Evolutionary conservation across 768 basidiomycete species (phyloP), one percentile per base, ranked within the genome.

Genomic region (Suillus lakei): DNA sequence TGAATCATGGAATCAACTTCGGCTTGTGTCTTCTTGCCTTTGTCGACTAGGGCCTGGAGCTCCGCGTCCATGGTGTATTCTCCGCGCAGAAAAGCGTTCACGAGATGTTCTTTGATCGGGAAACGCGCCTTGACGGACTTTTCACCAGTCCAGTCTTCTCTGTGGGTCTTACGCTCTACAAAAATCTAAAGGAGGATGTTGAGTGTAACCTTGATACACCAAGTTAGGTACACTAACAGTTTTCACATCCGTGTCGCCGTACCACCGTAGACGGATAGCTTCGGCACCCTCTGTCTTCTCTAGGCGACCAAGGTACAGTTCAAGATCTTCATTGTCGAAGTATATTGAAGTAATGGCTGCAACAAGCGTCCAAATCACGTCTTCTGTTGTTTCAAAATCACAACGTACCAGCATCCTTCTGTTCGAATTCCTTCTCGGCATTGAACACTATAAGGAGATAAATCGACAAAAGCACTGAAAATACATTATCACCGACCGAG

Each of bases 271-370:
- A 54, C 98, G 94, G 64, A 99, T 86, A 18, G 98, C 98, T 77
- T 99, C 95, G 2, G 98, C 98, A 4, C 98, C 98, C 80, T 99
- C 98, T 0, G 96, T 98, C 84, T 99, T 99, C 78, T 99, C 98
- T 44, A 99, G 81, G 28, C 98, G 89, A 50, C 98, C 98, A 15
- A 99, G 90, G 72, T 99, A 99, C 6, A 99, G 84, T 63, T 99
- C 97, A 43, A 99, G 86, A 46, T 96, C 91, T 73, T 97, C 93
- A 71, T 98, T 96, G 74, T 98, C 97, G 68, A 95, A 97, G 80
- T 99, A 99, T 67, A 98, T 93, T 1, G 96, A 98, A 0, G 97
- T 96, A 71, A 99, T 98, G 5, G 97, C 98, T 85, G 77, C 46
- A 50, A 72, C 66, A 54, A 63, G 51, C 44, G 26, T 61, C 64